Conservation (phyloP, 1,284 basidiomycete species). For the Apiotrichum gamsii region DNA sequence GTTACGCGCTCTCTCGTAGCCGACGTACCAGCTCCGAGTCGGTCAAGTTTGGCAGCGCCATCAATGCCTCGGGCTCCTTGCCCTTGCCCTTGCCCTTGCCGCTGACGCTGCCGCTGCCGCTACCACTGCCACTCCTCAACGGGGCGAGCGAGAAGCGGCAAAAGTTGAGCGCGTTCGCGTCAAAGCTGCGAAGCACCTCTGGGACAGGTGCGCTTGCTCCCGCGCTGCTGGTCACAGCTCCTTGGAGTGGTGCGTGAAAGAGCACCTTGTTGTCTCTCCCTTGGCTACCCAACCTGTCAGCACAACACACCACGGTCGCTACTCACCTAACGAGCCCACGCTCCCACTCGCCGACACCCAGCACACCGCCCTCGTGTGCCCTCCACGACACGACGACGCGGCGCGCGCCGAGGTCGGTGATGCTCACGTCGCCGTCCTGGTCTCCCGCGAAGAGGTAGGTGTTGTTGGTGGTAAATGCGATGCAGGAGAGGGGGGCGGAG, state of each 20-base stretch:
- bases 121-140: neutral
- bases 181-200: conserved; percentile 58
- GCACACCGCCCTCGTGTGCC: conserved; percentile 66
- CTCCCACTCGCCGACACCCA: conserved; percentile 69
- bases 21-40: conserved; percentile 82
- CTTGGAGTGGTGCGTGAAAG: conserved; percentile 48
- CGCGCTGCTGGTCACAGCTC: conserved; percentile 52
- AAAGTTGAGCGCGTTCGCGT: conserved; percentile 83
- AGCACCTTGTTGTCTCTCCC: conserved; percentile 63
- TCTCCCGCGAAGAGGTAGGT: conserved; percentile 76
- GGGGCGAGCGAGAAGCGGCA: conserved; percentile 65
- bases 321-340: conserved; percentile 64
- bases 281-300: conserved; percentile 54
- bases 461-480: conserved; percentile 60
- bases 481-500: conserved; percentile 52
- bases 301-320: neutral
- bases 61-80: conserved; percentile 49
- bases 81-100: conserved; percentile 12
- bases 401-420: conserved; percentile 65
- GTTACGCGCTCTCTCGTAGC: conserved; percentile 38
- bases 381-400: conserved; percentile 66
- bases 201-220: conserved; percentile 44
- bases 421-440: conserved; percentile 57
- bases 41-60: conserved; percentile 77
- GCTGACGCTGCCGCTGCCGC: neutral